Evolutionary conservation across 768 basidiomycete genomes (phyloP).

Genomic region (button mushroom (Agaricus bisporus)): DNA sequence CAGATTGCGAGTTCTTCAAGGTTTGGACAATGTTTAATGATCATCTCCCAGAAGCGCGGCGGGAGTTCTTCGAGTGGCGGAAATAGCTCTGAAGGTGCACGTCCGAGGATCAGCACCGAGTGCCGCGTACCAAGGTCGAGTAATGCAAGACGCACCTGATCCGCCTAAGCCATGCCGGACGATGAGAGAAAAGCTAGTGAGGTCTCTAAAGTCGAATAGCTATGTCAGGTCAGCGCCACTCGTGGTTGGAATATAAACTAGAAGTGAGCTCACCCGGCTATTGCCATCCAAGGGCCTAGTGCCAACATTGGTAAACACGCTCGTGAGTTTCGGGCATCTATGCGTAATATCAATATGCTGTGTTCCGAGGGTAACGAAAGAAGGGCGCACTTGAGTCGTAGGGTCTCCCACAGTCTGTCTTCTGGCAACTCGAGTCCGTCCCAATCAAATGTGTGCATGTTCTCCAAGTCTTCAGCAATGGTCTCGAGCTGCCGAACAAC

Average conservation of each 20-base stretch:
- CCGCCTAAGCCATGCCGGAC: conserved; percentile 39
- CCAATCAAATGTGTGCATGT: conserved; percentile 44
- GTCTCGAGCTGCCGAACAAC: conserved; percentile 29
- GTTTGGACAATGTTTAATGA: conserved; percentile 36
- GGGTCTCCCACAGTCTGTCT: conserved; percentile 34
- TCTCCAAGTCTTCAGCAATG: conserved; percentile 26
- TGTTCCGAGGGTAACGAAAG: no score
- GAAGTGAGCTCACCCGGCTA: conserved; percentile 18
- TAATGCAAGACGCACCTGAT: conserved; percentile 19
- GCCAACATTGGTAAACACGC: conserved; percentile 41
- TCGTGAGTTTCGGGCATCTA: conserved; percentile 38
- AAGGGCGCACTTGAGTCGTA: conserved; percentile 29
- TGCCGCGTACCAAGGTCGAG: neutral
- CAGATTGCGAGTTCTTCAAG: conserved; percentile 45
- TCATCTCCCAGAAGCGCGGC: conserved; percentile 40
- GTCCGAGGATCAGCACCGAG: conserved; percentile 1
- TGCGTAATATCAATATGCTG: conserved; percentile 1
- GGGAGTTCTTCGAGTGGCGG: conserved; percentile 34
- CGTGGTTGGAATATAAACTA: neutral
- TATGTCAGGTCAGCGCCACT: conserved; percentile 8
- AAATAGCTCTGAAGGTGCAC: conserved; percentile 26
- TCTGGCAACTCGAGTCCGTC: conserved; percentile 42
- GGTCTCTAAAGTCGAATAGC: conserved; percentile 37
- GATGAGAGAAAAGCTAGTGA: conserved; percentile 40
- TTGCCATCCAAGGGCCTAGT: conserved; percentile 24